Evolutionary conservation across 176 grass and related monocot species (phyloP).

Genomic region (Oryza longistaminata): DNA sequence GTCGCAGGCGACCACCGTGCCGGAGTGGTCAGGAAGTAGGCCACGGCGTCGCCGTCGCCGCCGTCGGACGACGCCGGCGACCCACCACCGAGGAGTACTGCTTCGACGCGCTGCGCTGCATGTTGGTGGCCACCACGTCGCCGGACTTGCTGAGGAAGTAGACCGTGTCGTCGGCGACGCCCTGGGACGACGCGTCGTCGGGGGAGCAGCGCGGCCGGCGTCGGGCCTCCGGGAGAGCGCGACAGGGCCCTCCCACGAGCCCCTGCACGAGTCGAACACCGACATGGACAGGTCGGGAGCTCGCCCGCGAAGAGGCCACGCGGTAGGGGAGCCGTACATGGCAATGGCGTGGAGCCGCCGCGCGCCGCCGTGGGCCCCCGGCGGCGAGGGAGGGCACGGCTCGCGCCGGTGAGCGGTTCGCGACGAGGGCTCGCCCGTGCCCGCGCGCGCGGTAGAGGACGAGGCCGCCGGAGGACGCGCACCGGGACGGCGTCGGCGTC

Average conservation of each 20-base stretch:
- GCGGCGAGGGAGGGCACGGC: constrained; percentile 50
- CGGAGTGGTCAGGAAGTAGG: constrained; percentile 75
- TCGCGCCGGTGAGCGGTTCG: constrained; percentile 65
- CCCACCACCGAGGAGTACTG: constrained; percentile 68
- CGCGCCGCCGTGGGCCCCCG: neutral
- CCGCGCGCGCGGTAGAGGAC: constrained; percentile 62
- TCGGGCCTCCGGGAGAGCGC: constrained; percentile 36
- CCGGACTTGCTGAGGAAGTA: constrained; percentile 91
- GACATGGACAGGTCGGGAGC: constrained; percentile 54
- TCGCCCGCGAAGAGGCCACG: constrained; percentile 67
- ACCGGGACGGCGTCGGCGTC: constrained; percentile 53
- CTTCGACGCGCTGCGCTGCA: constrained; percentile 80
- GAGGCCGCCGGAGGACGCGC: constrained; percentile 70
- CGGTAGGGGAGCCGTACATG: constrained; percentile 59
- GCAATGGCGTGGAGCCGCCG: constrained; percentile 63
- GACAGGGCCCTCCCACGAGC: constrained; percentile 50
- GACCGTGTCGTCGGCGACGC: constrained; percentile 43
- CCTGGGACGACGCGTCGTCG: neutral
- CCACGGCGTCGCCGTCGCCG: constrained; percentile 43
- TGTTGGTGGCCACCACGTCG: constrained; percentile 81
- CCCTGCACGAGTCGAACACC: constrained; percentile 54
- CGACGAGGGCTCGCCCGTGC: constrained; percentile 42
- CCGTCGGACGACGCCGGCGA: neutral
- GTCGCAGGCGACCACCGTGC: constrained; percentile 76
- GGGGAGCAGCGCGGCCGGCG: neutral